Evolutionary conservation across 345 rosid genomes (phyloP).

Genomic region (Brassica juncea): DNA sequence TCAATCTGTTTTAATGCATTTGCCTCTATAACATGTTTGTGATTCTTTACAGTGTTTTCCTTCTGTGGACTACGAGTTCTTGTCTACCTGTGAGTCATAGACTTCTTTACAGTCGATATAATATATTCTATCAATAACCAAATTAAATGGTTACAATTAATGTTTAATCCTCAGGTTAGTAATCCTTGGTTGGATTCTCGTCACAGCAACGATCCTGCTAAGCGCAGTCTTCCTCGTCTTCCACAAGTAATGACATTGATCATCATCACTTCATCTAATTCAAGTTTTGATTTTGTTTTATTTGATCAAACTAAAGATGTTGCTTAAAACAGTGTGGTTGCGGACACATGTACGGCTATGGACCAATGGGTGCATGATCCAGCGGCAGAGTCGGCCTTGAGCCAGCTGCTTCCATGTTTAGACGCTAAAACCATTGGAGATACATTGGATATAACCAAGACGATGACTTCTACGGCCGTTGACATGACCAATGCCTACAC

Average conservation of each 20-base stretch:
- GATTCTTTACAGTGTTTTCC: conserved; percentile 44
- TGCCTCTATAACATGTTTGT: background rate
- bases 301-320: background rate
- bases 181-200: conserved; percentile 55
- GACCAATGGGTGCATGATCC: conserved; percentile 76
- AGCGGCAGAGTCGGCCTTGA: conserved; percentile 61
- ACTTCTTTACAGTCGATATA: background rate
- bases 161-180: conserved; percentile 43
- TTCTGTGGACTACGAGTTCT: conserved; percentile 46
- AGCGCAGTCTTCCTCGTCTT: conserved; percentile 55
- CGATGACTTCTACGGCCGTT: conserved; percentile 47
- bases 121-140: background rate
- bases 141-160: background rate
- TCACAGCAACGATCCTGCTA: conserved; percentile 47
- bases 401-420: conserved; percentile 66
- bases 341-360: conserved; percentile 78
- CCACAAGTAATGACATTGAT: conserved; percentile 50
- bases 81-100: conserved; percentile 50
- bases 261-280: conserved; percentile 2
- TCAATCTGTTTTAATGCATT: background rate
- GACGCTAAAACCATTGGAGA: conserved; percentile 56
- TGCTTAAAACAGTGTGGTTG: conserved; percentile 47
- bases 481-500: conserved; percentile 49
- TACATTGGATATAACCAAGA: conserved; percentile 46
- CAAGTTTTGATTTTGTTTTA: background rate